These are phyloP conservation scores for Berberis vulgaris DNA, from an alignment of 164 flowering plant species.

Conservation along the genomic window DNA sequence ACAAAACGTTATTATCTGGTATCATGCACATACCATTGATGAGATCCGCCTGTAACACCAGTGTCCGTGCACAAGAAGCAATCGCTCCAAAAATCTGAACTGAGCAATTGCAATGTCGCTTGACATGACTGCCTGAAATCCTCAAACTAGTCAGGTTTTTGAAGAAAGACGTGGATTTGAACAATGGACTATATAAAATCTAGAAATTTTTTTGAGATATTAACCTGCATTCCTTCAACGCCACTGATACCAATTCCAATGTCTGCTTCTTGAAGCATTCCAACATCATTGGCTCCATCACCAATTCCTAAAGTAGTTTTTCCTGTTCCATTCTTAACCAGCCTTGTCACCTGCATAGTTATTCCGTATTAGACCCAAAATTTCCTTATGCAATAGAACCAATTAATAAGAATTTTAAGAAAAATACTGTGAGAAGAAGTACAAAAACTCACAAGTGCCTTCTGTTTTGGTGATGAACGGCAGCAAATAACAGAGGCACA, in stretches of 20 bases:
- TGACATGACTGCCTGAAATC: constrained; percentile 88
- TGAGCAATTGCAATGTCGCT: constrained; percentile 97
- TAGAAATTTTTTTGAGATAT: background rate
- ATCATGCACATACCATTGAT: constrained; percentile 51
- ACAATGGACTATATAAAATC: background rate
- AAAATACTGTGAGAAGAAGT: background rate
- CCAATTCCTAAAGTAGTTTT: constrained; percentile 90
- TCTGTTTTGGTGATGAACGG: constrained; percentile 97
- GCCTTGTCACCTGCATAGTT: constrained; percentile 62
- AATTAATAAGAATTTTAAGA: background rate
- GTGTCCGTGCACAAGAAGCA: constrained; percentile 94
- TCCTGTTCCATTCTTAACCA: constrained; percentile 82
- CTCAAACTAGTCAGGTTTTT: constrained; percentile 1
- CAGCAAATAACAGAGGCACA: constrained; percentile 99
- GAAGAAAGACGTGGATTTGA: background rate
- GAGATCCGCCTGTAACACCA: constrained; percentile 97
- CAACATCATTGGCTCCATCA: constrained; percentile 99
- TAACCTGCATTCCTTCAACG: constrained; percentile 99
- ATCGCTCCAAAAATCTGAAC: constrained; percentile 73
- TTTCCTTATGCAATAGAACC: background rate
- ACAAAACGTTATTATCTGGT: background rate
- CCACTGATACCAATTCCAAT: constrained; percentile 97
- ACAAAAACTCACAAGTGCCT: constrained; percentile 66
- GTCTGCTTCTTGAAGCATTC: constrained; percentile 99
- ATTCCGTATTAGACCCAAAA: constrained; percentile 7